Base-by-base conservation (phyloP, 2,329 filamentous ascomycete genomes). In the Hypoxylon sp. region DNA sequence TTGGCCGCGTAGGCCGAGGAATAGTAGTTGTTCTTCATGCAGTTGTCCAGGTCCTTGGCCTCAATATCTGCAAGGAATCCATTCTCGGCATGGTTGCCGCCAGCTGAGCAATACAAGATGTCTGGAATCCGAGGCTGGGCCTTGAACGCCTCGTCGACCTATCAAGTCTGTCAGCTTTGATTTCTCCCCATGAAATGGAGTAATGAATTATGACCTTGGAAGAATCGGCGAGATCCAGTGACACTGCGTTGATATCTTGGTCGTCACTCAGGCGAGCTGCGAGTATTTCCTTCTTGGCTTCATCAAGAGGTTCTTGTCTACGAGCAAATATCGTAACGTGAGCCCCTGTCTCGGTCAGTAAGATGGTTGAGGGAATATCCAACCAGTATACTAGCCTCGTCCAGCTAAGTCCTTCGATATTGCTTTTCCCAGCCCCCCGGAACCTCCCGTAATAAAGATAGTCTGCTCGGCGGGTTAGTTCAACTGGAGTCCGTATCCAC, bases 21-120 rank as follows among this genome's bases (percentile, higher is more conserved):
- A 24, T 59, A 67, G 43, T 69, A 70, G 46, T 69, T 71, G 43
- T 69, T 70, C 15, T 60, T 60, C 67, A 71, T 69, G 54, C 69
- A 71, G 15, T 50, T 50, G n/a, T 69, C 64, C n/a, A 71, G 31
- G 6, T 63, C 21, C n/a, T 53, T 29, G 1, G 65, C 27, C 8
- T 56, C 45, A 5, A 71, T 56, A 26, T 70, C 67, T 3, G 58
- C 57, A 15, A 71, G 42, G 31, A 66, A 71, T n/a, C 68, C 65
- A n/a, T 58, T 58, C 20, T 66, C 63, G 8, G 62, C 50, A 26
- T 58, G 55, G 27, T 52, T 66, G 2, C 69, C 68, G 3, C 69
- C 69, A n/a, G 69, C 68, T 5, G 62, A 59, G 48, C 66, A 71
- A 35, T 69, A 71, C 23, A 71, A 51, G 7, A 63, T 53, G 46